Evolutionary conservation across 495 filamentous ascomycete species (phyloP).

Genomic region (Clavariopsis aquatica): DNA sequence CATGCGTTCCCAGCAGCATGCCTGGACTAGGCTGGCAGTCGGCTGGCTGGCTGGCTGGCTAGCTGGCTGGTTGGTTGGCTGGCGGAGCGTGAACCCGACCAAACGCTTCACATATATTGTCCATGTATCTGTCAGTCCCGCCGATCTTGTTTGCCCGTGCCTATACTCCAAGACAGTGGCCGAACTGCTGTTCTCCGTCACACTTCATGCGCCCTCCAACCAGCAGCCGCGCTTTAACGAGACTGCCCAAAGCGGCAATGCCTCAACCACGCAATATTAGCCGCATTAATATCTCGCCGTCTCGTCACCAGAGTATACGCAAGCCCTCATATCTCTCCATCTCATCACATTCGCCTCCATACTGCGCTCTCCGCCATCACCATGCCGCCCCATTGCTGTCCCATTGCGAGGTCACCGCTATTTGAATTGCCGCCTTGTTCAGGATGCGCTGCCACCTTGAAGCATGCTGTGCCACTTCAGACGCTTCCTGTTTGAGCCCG

Average conservation of each 20-base stretch:
- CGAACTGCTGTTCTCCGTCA: slow-evolving; percentile 26
- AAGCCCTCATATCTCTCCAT: slow-evolving; percentile 8
- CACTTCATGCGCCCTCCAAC: slow-evolving; percentile 9
- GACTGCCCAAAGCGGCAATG: slow-evolving; percentile 11
- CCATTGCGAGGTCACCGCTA: slow-evolving; percentile 4
- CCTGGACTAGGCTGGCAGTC: slow-evolving; percentile 1
- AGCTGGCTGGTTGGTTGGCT: neutral
- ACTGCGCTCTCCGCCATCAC: neutral
- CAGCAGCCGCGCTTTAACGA: slow-evolving; percentile 7
- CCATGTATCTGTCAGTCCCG: neutral
- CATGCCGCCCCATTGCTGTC: slow-evolving; percentile 1
- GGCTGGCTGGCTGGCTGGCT: slow-evolving; percentile 4
- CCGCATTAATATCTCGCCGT: slow-evolving; percentile 23
- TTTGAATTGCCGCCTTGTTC: slow-evolving; percentile 1
- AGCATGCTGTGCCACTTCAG: slow-evolving; percentile 8
- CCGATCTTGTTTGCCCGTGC: slow-evolving; percentile 1
- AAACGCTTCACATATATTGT: slow-evolving; percentile 16
- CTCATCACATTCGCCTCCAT: slow-evolving; percentile 9
- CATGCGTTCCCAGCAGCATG: slow-evolving; percentile 23
- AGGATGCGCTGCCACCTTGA: slow-evolving; percentile 14
- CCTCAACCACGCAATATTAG: slow-evolving; percentile 3
- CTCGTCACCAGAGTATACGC: slow-evolving; percentile 10
- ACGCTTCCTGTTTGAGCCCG: slow-evolving; percentile 12
- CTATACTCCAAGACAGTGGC: neutral
- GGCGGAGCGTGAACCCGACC: slow-evolving; percentile 8